phyloP scores from a whole-genome alignment of 495 filamentous ascomycete species.

The Choiromyces venosus region DNA sequence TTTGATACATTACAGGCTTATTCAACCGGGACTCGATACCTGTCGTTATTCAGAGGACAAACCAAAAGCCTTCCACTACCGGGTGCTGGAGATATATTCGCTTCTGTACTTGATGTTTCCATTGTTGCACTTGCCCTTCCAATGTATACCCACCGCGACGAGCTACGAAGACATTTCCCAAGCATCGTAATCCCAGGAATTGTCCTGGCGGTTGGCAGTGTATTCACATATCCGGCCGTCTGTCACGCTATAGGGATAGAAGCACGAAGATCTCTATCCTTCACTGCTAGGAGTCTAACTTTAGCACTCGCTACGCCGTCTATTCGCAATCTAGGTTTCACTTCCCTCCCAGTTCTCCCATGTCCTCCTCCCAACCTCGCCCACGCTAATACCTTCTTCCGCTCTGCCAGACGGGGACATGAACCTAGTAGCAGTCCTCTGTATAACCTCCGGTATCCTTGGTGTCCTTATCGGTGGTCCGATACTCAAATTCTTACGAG shows the following conservation, averaged over 20 bases:
- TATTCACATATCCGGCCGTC: conserved; percentile 51
- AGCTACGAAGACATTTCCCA: conserved; percentile 49
- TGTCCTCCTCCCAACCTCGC: not conserved
- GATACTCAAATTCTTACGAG: conserved; percentile 46
- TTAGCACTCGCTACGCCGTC: conserved; percentile 52
- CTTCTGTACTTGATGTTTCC: conserved; percentile 49
- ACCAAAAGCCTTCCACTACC: conserved; percentile 36
- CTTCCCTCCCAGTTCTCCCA: not conserved
- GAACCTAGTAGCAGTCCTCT: conserved; percentile 50
- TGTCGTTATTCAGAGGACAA: conserved; percentile 45
- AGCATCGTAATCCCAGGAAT: conserved; percentile 50
- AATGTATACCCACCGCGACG: conserved; percentile 51
- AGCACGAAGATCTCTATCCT: conserved; percentile 47
- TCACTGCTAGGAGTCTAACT: conserved; percentile 50
- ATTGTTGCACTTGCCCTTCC: conserved; percentile 54
- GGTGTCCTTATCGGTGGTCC: conserved; percentile 49
- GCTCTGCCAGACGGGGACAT: conserved; percentile 45
- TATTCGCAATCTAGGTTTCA: conserved; percentile 45
- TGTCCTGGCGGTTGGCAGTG: conserved; percentile 46
- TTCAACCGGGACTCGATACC: conserved; percentile 48
- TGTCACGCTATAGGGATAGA: conserved; percentile 50
- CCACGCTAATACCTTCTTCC: not conserved
- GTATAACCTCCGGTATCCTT: conserved; percentile 52
- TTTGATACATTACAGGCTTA: conserved; percentile 44
- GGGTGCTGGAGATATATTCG: conserved; percentile 52